A percentile compares a stretch with the other conserved stretches of the same genome.
Conservation (phyloP, 208 protist genomes). For the Leishmania aethiopica region DNA sequence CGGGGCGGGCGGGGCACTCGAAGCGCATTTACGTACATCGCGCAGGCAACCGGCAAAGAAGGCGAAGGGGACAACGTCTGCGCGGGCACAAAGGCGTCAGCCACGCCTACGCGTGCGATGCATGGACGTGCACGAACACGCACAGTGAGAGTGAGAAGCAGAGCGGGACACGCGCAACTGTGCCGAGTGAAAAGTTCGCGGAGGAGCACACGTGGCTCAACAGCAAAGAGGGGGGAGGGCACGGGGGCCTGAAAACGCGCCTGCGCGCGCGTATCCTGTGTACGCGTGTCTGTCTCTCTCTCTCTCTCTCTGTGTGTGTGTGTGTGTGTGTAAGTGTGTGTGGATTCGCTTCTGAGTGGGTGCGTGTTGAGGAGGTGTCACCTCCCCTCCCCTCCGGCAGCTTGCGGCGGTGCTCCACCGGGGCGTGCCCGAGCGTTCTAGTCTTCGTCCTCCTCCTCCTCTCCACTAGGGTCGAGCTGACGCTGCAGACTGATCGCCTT, state of each 20-base stretch:
- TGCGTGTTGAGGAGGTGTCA: background rate
- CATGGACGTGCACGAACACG: background rate
- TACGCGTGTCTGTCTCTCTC: too few species aligned
- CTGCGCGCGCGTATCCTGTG: background rate
- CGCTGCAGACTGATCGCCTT: conserved; percentile 42
- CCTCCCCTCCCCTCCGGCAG: background rate
- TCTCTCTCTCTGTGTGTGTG: too few species aligned
- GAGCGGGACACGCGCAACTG: background rate
- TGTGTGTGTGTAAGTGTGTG: too few species aligned
- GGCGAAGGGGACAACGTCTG: too few species aligned
- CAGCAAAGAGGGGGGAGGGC: background rate
- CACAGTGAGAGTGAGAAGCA: background rate
- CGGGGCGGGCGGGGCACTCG: background rate
- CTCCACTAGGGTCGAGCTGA: conserved; percentile 44
- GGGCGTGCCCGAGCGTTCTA: background rate
- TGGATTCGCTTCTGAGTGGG: background rate
- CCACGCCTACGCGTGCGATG: background rate
- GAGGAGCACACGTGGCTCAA: background rate
- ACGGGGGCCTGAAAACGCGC: background rate
- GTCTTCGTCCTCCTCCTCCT: conserved; percentile 59
- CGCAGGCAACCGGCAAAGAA: background rate
- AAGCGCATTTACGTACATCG: background rate
- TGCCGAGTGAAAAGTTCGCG: background rate
- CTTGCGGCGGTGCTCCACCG: background rate
- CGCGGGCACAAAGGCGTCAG: background rate